Evolutionary conservation across 1,284 basidiomycete genomes (phyloP), one percentile per base, ranked within the genome.

Genomic region (Moesziomyces sp.): DNA sequence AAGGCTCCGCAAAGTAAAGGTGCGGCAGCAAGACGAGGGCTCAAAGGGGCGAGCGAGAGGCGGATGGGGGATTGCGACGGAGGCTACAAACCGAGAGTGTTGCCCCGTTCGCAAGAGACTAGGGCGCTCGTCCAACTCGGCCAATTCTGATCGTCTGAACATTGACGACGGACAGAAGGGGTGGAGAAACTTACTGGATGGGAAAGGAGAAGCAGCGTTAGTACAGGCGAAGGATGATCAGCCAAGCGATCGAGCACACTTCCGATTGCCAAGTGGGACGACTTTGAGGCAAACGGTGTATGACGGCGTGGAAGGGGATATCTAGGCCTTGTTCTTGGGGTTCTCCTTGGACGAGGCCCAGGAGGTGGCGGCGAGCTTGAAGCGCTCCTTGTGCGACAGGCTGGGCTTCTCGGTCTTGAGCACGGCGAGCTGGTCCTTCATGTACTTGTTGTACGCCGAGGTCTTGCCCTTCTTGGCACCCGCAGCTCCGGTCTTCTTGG

Each of bases 351-450:
- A 68, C 16, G 46, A 44, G 46, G 65, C 66, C 79, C 79, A 81
- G 7, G 58, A 47, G 52, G 66, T 66, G 24, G 75, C 70, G 16
- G 78, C 76, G 9, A 74, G 54, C 66, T 81, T 77, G 76, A 80
- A 81, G n/a, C 78, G 73, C 55, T 77, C 77, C 60, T 75, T 76
- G 67, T 81, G 80, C 34, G 64, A 47, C 28, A 81, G 58, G 24
- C 58, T 42, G 13, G 80, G 77, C 53, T 76, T 66, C 49, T 79
- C 78, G 42, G 64, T 52, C 72, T 76, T 77, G 56, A 81, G 62
- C 64, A 72, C 66, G 52, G 73, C 78, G 19, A 81, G 73, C 71
- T 71, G 40, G 18, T 64, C 57, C 56, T 75, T 74, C 55, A 80
- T 76, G 61, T 73, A 77, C 26, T 52, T 47, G 62, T 73, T 71